Evolutionary conservation across 805 yeast genomes (phyloP).

Genomic region (Kodamaea jinghongensis): DNA sequence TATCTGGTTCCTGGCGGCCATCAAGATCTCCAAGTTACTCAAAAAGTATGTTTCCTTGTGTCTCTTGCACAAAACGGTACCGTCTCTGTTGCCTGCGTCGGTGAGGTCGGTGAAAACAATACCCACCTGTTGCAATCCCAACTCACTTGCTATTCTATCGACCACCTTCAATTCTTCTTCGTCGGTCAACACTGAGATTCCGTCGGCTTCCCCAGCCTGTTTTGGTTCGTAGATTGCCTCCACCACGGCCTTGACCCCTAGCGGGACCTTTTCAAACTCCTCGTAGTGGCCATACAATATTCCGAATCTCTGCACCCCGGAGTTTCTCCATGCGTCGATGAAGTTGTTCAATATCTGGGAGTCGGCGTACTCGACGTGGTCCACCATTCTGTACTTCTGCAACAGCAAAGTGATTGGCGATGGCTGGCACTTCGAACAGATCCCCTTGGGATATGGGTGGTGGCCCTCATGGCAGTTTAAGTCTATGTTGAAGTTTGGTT

Average conservation of each 20-base stretch:
- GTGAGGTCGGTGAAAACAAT: constrained; percentile 84
- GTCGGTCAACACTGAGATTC: constrained; percentile 64
- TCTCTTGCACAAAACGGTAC: constrained; percentile 87
- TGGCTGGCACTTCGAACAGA: constrained; percentile 96
- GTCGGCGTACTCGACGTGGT: constrained; percentile 88
- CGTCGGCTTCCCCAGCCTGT: constrained; percentile 84
- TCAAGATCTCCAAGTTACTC: constrained; percentile 79
- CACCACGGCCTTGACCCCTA: constrained; percentile 91
- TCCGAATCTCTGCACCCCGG: constrained; percentile 87
- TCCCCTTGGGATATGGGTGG: constrained; percentile 90
- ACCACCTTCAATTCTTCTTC: constrained; percentile 46
- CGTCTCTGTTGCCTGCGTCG: constrained; percentile 84
- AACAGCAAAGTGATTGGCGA: constrained; percentile 89
- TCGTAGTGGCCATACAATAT: constrained; percentile 80
- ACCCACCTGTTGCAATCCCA: constrained; percentile 76
- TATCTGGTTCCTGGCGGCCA: constrained; percentile 79
- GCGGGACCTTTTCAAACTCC: constrained; percentile 76
- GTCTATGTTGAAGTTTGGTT: constrained; percentile 65
- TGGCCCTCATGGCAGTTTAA: constrained; percentile 75
- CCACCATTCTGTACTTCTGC: constrained; percentile 93
- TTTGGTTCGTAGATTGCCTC: constrained; percentile 94
- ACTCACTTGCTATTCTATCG: constrained; percentile 49
- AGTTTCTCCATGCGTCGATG: constrained; percentile 86
- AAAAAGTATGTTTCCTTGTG: constrained; percentile 89
- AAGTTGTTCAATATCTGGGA: constrained; percentile 73